A percentile compares a stretch with the other conserved stretches of the same genome.
Conservation (phyloP, 1,139 yeast species). For the Maudiozyma humilis region DNA sequence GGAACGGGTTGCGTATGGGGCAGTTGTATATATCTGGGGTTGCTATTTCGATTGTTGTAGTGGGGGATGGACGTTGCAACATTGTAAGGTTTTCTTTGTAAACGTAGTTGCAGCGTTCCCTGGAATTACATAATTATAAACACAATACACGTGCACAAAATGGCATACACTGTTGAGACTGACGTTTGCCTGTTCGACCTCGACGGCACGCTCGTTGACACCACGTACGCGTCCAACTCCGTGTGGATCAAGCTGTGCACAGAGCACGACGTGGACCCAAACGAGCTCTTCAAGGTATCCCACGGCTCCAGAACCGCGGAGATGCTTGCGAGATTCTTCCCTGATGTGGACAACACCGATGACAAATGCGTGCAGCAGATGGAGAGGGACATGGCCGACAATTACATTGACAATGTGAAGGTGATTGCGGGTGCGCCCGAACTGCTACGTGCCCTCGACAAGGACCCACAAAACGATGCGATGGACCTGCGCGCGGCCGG, state of each 20-base stretch:
- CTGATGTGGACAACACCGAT: constrained; percentile 52
- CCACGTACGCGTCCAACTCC: constrained; percentile 65
- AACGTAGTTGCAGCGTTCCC: too few relatives aligned
- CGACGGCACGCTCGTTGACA: constrained; percentile 69
- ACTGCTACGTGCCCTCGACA: constrained; percentile 40
- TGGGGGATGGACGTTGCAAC: too few relatives aligned
- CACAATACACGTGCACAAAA: not conserved
- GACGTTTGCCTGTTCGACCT: constrained; percentile 50
- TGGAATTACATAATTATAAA: too few relatives aligned
- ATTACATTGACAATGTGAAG: constrained; percentile 54
- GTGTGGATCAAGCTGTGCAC: constrained; percentile 62
- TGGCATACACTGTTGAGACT: constrained; percentile 12
- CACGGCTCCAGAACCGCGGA: constrained; percentile 72
- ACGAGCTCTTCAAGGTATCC: constrained; percentile 55
- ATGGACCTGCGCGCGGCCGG: constrained; percentile 22
- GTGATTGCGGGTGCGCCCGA: constrained; percentile 64
- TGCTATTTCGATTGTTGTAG: too few relatives aligned
- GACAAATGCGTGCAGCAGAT: constrained; percentile 45
- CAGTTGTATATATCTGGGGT: too few relatives aligned
- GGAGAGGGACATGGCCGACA: constrained; percentile 58
- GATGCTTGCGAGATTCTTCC: constrained; percentile 55
- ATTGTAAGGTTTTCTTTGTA: too few relatives aligned
- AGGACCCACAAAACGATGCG: constrained; percentile 19
- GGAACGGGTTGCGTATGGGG: too few relatives aligned
- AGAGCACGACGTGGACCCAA: constrained; percentile 56